Percentiles rank a stretch among this genome's conserved stretches.
Conservation (phyloP, 805 yeast species). For the Saturnispora besseyi region DNA sequence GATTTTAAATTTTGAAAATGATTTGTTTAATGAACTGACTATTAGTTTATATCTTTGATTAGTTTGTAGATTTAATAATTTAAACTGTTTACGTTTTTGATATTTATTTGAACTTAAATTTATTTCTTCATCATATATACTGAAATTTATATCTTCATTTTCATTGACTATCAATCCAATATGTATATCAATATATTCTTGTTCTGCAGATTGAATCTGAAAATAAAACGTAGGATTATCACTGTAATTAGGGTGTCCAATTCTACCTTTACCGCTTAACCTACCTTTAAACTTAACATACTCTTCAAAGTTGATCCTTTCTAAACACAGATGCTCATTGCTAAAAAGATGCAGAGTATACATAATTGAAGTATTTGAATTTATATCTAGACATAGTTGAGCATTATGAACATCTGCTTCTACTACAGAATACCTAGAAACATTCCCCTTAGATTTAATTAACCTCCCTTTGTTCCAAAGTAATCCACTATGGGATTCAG, state of each 20-base stretch:
- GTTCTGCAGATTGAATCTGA: background rate
- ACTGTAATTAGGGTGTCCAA: background rate
- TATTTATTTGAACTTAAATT: background rate
- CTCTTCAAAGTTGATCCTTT: background rate
- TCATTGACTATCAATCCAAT: background rate
- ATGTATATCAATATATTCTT: background rate
- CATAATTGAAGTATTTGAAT: background rate
- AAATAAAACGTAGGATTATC: background rate
- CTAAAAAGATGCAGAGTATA: conserved; percentile 2
- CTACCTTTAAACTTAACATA: background rate
- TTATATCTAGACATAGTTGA: conserved; percentile 1
- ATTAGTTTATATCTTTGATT: conserved; percentile 1
- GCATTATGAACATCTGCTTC: background rate
- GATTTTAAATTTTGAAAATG: conserved; percentile 2
- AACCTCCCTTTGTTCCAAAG: background rate
- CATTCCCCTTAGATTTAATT: background rate
- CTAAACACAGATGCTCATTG: background rate
- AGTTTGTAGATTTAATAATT: background rate
- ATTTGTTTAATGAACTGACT: background rate
- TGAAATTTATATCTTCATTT: background rate
- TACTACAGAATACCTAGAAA: conserved; percentile 1
- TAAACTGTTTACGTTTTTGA: conserved; percentile 2
- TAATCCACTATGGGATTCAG: background rate
- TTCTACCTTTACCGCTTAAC: background rate
- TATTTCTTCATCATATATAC: background rate